Evolutionary conservation across 305 asterid genomes (phyloP).

Genomic region (Fraxinus baroniana): DNA sequence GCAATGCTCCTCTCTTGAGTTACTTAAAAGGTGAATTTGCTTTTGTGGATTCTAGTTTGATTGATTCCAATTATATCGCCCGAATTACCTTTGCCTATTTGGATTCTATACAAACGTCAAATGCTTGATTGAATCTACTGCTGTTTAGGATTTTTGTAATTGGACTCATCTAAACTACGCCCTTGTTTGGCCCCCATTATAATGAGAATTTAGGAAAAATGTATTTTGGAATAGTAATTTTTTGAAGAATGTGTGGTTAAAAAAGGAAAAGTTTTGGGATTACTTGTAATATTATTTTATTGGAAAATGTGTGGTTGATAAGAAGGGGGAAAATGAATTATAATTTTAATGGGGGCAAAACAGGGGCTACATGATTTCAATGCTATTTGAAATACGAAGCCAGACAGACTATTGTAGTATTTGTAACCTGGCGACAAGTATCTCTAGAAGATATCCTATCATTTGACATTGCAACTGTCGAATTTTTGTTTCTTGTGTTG

Average conservation of each 20-base stretch:
- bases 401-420: not conserved
- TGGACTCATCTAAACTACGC: not conserved
- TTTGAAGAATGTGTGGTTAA: too few relatives aligned
- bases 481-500: not conserved
- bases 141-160: not conserved
- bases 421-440: not conserved
- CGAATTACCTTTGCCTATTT: not conserved
- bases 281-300: too few relatives aligned
- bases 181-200: too few relatives aligned
- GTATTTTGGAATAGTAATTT: too few relatives aligned
- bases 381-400: not conserved
- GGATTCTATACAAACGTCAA: not conserved
- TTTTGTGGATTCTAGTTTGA: not conserved
- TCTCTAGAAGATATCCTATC: not conserved
- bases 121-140: not conserved
- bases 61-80: constrained; percentile 3
- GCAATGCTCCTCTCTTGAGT: constrained; percentile 1
- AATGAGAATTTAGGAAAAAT: too few relatives aligned
- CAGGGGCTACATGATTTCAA: not conserved
- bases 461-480: not conserved
- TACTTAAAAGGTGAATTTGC: constrained; percentile 3
- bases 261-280: too few relatives aligned
- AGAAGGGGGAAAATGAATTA: too few relatives aligned
- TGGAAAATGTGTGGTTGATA: too few relatives aligned
- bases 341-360: too few relatives aligned